phyloP scores from a whole-genome alignment of 2,329 filamentous ascomycete species.

The Gremmenia infestans region DNA sequence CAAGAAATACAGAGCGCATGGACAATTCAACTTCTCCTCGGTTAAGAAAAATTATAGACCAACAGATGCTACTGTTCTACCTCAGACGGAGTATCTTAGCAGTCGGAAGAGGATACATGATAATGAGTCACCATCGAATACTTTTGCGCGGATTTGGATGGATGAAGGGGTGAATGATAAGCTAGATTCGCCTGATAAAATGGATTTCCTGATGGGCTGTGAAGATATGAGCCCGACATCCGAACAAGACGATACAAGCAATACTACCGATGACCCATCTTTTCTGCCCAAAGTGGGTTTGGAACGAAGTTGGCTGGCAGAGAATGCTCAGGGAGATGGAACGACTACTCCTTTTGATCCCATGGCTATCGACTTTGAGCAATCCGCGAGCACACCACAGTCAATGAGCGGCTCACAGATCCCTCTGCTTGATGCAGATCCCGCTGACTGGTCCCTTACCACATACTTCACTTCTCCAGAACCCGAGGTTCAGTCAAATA shows the following conservation, averaged over 20 bases:
- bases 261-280: conserved; percentile 43
- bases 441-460: conserved; percentile 39
- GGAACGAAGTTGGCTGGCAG: conserved; percentile 29
- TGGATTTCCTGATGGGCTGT: conserved; percentile 22
- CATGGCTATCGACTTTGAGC: conserved; percentile 26
- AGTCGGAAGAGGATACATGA: conserved; percentile 16
- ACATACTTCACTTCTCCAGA: conserved; percentile 57
- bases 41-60: conserved; percentile 6
- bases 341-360: conserved; percentile 29
- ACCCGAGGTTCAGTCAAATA: conserved; percentile 34
- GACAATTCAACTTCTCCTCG: conserved; percentile 24
- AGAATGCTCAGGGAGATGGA: conserved; percentile 25
- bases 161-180: conserved; percentile 24
- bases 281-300: conserved; percentile 43
- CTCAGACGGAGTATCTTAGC: conserved; percentile 26
- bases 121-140: conserved; percentile 13
- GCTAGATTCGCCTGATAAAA: conserved; percentile 11
- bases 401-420: conserved; percentile 25
- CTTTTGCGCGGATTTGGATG: conserved; percentile 42
- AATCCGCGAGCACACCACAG: conserved; percentile 21
- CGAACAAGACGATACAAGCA: conserved; percentile 51
- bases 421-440: conserved; percentile 29
- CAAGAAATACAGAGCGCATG: conserved; percentile 29
- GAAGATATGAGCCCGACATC: conserved; percentile 44
- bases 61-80: conserved; percentile 14